Conservation (phyloP, 805 yeast genomes). For the Ogataea methylovora region DNA sequence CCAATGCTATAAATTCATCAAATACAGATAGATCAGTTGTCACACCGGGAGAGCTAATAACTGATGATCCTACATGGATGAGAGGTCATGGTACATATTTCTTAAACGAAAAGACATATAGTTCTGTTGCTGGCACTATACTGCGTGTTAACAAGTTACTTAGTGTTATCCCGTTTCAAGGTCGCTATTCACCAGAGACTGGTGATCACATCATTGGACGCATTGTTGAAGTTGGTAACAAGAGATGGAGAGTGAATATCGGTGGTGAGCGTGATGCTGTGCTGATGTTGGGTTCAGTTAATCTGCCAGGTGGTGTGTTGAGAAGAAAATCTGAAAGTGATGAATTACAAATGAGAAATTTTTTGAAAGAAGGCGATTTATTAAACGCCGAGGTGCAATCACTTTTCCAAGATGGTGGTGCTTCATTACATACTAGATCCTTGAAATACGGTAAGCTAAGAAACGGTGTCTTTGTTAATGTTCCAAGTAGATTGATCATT, state of each 20-base stretch:
- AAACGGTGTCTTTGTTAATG: conserved; percentile 76
- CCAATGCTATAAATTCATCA: no score
- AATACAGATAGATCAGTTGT: conserved; percentile 49
- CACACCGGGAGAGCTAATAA: conserved; percentile 95
- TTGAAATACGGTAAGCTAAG: conserved; percentile 91
- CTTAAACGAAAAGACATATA: conserved; percentile 64
- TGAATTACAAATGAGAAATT: conserved; percentile 91
- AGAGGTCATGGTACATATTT: conserved; percentile 96
- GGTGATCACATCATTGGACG: conserved; percentile 96
- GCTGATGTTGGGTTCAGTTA: conserved; percentile 89
- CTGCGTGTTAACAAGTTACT: conserved; percentile 79
- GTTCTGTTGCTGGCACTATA: conserved; percentile 90
- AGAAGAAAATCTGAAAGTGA: conserved; percentile 92
- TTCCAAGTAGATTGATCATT: conserved; percentile 77
- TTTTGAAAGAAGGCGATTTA: conserved; percentile 92
- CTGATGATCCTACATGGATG: conserved; percentile 97
- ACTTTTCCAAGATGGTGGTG: conserved; percentile 82
- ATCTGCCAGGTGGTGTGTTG: conserved; percentile 93
- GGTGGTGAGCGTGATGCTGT: conserved; percentile 94
- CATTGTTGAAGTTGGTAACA: conserved; percentile 87
- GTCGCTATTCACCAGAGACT: conserved; percentile 86
- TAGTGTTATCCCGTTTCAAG: conserved; percentile 79
- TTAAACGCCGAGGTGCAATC: conserved; percentile 95
- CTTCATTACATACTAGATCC: conserved; percentile 91
- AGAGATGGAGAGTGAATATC: conserved; percentile 94